A percentile compares a stretch with the other conserved stretches of the same genome.
Evolutionary conservation across 2,329 filamentous ascomycete species (phyloP).

Genomic region (Penicillium aurantiogriseum): DNA sequence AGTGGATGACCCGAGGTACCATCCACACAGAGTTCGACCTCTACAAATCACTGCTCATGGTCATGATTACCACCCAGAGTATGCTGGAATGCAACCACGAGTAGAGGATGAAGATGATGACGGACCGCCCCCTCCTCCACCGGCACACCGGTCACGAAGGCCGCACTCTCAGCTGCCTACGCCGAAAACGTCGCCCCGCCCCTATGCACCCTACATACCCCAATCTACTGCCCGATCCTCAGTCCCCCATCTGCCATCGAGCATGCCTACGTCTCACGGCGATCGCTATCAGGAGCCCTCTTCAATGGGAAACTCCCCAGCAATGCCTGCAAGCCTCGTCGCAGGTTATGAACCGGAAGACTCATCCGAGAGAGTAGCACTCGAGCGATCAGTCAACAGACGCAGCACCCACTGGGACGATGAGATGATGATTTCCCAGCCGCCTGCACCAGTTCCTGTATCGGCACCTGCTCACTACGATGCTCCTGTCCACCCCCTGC

Average conservation of each 20-base stretch:
- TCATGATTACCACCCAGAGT: constrained; percentile 36
- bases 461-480: constrained; percentile 17
- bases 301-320: constrained; percentile 24
- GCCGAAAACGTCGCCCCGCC: constrained; percentile 30
- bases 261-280: neutral
- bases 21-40: constrained; percentile 25
- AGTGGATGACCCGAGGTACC: constrained; percentile 26
- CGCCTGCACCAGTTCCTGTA: constrained; percentile 21
- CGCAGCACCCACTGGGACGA: constrained; percentile 30
- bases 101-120: constrained; percentile 48
- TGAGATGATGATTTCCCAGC: constrained; percentile 25
- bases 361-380: constrained; percentile 28
- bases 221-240: constrained; percentile 18
- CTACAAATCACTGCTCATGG: constrained; percentile 25
- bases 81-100: constrained; percentile 48
- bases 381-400: constrained; percentile 30
- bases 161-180: constrained; percentile 25
- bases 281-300: constrained; percentile 1
- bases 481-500: constrained; percentile 29
- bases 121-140: constrained; percentile 37
- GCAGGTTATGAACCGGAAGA: constrained; percentile 41
- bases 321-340: constrained; percentile 43
- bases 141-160: constrained; percentile 36
- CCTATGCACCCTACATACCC: constrained; percentile 24
- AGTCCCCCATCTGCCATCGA: neutral